These are phyloP conservation scores for Paraphoma chrysanthemicola DNA, from an alignment of 2,329 filamentous ascomycete genomes.

Conservation along the genomic window DNA sequence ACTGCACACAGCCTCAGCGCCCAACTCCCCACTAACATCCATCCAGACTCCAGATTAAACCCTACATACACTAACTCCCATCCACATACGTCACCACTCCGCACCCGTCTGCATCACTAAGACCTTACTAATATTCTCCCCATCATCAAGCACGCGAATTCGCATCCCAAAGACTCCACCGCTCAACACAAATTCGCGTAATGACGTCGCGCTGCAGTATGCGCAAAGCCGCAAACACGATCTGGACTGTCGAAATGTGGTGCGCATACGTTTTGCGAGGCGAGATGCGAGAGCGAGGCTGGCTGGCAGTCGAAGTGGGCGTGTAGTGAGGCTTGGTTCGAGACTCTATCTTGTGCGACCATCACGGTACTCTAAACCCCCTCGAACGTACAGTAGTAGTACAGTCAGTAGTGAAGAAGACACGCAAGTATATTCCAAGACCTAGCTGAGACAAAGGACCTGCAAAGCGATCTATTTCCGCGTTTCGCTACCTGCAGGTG, in stretches of 20 bases:
- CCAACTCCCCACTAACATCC: too few species aligned
- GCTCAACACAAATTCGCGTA: neutral
- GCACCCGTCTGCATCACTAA: neutral
- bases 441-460: too few species aligned
- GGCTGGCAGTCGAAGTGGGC: too few species aligned
- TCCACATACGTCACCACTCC: too few species aligned
- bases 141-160: neutral
- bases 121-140: neutral
- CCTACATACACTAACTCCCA: neutral
- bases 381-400: neutral
- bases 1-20: too few species aligned
- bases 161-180: neutral
- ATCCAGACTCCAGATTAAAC: neutral
- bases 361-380: neutral
- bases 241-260: constrained; percentile 44
- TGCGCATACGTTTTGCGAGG: too few species aligned
- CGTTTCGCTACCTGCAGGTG: constrained; percentile 46
- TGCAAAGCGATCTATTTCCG: too few species aligned
- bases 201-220: constrained; percentile 17
- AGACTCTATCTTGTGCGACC: neutral
- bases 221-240: constrained; percentile 57
- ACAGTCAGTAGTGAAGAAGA: too few species aligned
- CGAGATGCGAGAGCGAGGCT: neutral
- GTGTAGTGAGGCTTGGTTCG: neutral
- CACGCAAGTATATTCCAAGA: too few species aligned